A percentile compares a stretch with the other conserved stretches of the same genome.
Evolutionary conservation across 352 stramenopile species (phyloP).

Genomic region (Globisporangium yorkense): DNA sequence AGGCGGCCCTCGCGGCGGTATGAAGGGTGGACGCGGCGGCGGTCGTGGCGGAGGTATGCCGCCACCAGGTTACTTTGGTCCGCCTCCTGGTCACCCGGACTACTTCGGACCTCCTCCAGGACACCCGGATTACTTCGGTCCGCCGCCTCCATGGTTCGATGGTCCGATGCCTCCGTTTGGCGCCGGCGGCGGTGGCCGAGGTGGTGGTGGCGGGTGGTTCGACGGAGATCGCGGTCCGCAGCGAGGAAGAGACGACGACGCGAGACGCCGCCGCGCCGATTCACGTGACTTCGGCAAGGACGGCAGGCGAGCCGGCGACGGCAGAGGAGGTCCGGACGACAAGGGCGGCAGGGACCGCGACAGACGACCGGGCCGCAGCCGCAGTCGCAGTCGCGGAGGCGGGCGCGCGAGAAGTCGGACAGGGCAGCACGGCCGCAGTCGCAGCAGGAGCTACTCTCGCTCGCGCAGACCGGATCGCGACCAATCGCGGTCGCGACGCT

Average conservation of each 20-base stretch:
- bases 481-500: conserved; percentile 29
- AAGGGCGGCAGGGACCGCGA: conserved; percentile 9
- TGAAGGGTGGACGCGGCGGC: conserved; percentile 43
- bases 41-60: conserved; percentile 43
- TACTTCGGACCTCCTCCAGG: conserved; percentile 70
- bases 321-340: conserved; percentile 19
- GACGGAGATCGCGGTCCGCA: conserved; percentile 31
- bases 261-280: conserved; percentile 34
- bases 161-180: conserved; percentile 46
- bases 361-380: conserved; percentile 28
- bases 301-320: conserved; percentile 10
- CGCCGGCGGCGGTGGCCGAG: conserved; percentile 26
- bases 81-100: conserved; percentile 42
- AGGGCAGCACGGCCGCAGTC: conserved; percentile 27
- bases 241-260: conserved; percentile 38
- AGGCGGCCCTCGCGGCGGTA: conserved; percentile 14
- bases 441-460: conserved; percentile 45
- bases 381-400: conserved; percentile 27
- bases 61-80: conserved; percentile 64
- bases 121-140: conserved; percentile 74
- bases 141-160: conserved; percentile 66
- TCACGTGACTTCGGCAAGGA: conserved; percentile 34
- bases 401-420: conserved; percentile 11
- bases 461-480: conserved; percentile 34
- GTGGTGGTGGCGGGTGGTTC: conserved; percentile 34